Percentiles rank a stretch among this genome's conserved stretches.
Conservation (phyloP, 768 basidiomycete species). For the Trametes maxima region DNA sequence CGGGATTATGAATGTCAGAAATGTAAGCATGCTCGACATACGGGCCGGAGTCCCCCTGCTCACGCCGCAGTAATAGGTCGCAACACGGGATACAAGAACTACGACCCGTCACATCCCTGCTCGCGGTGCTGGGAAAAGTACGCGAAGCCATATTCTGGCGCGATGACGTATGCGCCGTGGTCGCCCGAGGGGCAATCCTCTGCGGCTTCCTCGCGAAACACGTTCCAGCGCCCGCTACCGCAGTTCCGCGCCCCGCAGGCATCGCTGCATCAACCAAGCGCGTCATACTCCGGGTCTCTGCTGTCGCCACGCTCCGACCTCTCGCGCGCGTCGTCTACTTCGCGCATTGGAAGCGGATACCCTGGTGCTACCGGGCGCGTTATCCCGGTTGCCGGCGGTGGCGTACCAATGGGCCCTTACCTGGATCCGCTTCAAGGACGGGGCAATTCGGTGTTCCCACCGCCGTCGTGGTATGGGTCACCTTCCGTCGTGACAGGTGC, state of each 20-base stretch:
- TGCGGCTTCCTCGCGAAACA: slow-evolving; percentile 1
- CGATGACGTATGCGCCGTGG: slow-evolving; percentile 58
- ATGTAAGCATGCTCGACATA: slow-evolving; percentile 47
- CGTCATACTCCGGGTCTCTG: slow-evolving; percentile 6
- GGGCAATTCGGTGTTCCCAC: slow-evolving; percentile 5
- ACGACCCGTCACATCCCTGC: slow-evolving; percentile 69
- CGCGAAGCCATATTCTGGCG: slow-evolving; percentile 59
- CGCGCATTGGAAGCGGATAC: slow-evolving; percentile 15
- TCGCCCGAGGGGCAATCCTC: slow-evolving; percentile 1
- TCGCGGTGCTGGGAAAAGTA: slow-evolving; percentile 76
- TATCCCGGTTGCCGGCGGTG: slow-evolving; percentile 27
- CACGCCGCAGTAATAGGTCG: slow-evolving; percentile 47
- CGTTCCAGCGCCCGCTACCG: slow-evolving; percentile 28
- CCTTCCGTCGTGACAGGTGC: slow-evolving; percentile 16
- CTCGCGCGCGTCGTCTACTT: slow-evolving; percentile 16
- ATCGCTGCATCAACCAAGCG: slow-evolving; percentile 9
- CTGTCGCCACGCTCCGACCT: not conserved
- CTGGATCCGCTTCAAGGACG: slow-evolving; percentile 17
- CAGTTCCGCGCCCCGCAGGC: slow-evolving; percentile 23
- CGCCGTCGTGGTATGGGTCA: slow-evolving; percentile 10
- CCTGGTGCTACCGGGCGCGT: slow-evolving; percentile 23
- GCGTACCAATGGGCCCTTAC: slow-evolving; percentile 24
- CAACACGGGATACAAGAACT: slow-evolving; percentile 74
- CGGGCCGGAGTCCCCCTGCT: not conserved
- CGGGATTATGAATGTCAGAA: slow-evolving; percentile 61